Evolutionary conservation across 139 green algal genomes (phyloP).

Genomic region (Volvox africanus): DNA sequence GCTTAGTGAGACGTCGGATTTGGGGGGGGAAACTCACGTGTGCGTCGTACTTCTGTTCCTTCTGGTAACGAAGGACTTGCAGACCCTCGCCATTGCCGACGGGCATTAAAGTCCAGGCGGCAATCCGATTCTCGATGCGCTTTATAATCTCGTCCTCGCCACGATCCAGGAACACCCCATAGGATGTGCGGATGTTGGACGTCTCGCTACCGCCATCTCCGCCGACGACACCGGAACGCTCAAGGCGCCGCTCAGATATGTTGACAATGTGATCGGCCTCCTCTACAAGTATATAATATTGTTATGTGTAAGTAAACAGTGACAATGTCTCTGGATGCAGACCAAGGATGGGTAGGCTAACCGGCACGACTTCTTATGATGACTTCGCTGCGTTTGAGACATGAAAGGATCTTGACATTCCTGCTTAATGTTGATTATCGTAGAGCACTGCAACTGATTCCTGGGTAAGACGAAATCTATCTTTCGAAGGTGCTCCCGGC

Average conservation of each 20-base stretch:
- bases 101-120: conserved; percentile 66
- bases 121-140: conserved; percentile 66
- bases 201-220: conserved; percentile 45
- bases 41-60: conserved; percentile 72
- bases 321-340: no score
- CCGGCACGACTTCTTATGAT: no score
- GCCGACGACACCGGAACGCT: conserved; percentile 57
- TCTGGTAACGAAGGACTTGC: conserved; percentile 80
- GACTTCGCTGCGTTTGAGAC: no score
- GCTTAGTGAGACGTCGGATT: no score
- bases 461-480: no score
- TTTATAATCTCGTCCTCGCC: conserved; percentile 49
- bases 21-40: background rate
- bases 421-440: no score
- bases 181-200: conserved; percentile 63
- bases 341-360: no score
- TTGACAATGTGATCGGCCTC: conserved; percentile 61
- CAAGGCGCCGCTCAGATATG: conserved; percentile 34
- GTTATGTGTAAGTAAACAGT: no score
- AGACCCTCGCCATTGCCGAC: conserved; percentile 75
- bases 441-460: no score
- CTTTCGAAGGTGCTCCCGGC: no score
- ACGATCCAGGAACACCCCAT: conserved; percentile 56
- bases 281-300: conserved; percentile 21
- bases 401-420: no score